phyloP scores from a whole-genome alignment of 2,329 filamentous ascomycete species.

The Cercospora sesami region DNA sequence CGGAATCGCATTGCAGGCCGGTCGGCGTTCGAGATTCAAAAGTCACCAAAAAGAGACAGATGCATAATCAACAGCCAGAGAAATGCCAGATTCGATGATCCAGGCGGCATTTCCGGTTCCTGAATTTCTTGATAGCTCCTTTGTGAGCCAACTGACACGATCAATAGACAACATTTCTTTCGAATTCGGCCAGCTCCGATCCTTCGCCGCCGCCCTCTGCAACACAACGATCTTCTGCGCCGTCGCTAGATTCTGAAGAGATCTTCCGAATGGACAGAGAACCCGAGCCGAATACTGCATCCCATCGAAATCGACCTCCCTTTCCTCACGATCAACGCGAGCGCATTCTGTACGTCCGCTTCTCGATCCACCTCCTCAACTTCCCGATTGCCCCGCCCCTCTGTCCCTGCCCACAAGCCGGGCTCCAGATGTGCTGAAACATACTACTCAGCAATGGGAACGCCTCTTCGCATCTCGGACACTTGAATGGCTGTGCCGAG shows the following conservation, averaged over 20 bases:
- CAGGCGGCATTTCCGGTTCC: not conserved
- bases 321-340: not conserved
- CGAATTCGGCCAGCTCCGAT: not conserved
- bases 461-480: slow-evolving; percentile 8
- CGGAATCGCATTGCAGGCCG: slow-evolving; percentile 1
- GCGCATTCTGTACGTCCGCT: slow-evolving; percentile 8
- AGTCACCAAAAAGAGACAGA: slow-evolving; percentile 5
- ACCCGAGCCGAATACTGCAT: not conserved
- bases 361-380: slow-evolving; percentile 15
- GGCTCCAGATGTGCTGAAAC: slow-evolving; percentile 17
- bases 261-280: not conserved
- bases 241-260: not conserved
- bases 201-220: not conserved
- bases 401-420: slow-evolving; percentile 10
- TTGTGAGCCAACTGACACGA: not conserved
- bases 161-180: not conserved
- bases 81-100: slow-evolving; percentile 1
- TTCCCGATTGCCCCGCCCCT: slow-evolving; percentile 14
- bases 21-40: not conserved
- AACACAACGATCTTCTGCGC: not conserved
- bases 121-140: not conserved
- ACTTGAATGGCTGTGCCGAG: slow-evolving; percentile 10
- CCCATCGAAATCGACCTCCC: not conserved
- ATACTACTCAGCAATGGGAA: slow-evolving; percentile 16
- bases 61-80: not conserved